phyloP scores from a whole-genome alignment of 2,329 filamentous ascomycete genomes.

The Colletotrichum sansevieriae region DNA sequence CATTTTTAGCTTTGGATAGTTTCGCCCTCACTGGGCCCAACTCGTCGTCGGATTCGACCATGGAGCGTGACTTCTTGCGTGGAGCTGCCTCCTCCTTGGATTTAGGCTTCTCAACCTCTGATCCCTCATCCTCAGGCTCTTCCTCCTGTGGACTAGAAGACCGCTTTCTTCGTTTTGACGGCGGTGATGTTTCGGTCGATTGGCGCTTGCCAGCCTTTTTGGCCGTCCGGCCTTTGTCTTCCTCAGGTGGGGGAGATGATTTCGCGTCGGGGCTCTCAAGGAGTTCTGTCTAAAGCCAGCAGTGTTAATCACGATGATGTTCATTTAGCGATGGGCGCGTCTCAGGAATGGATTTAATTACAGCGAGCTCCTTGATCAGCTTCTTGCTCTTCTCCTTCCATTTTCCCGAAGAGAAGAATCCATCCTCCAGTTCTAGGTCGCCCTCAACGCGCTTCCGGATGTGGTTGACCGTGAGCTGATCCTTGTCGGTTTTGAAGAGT shows the following conservation, averaged over 20 bases:
- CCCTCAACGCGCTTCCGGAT: constrained; percentile 67
- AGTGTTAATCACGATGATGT: not conserved
- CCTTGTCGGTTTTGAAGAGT: constrained; percentile 59
- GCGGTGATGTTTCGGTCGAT: constrained; percentile 52
- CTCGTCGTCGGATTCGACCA: constrained; percentile 48
- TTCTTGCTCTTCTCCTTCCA: constrained; percentile 73
- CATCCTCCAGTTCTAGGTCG: constrained; percentile 61
- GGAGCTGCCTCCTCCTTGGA: constrained; percentile 45
- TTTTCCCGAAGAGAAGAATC: constrained; percentile 61
- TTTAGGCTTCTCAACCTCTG: constrained; percentile 44
- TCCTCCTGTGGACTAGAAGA: constrained; percentile 51
- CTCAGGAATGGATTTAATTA: constrained; percentile 51
- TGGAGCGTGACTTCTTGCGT: constrained; percentile 47
- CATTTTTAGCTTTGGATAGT: constrained; percentile 37
- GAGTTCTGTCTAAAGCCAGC: constrained; percentile 14
- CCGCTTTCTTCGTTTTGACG: constrained; percentile 56
- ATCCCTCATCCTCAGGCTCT: constrained; percentile 41
- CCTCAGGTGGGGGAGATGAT: constrained; percentile 8
- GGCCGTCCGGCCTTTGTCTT: constrained; percentile 42
- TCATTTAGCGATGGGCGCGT: not conserved
- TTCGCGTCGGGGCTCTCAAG: constrained; percentile 9
- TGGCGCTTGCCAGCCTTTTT: constrained; percentile 51
- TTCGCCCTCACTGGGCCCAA: constrained; percentile 45
- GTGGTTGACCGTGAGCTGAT: constrained; percentile 67
- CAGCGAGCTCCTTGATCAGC: constrained; percentile 68